Evolutionary conservation across 2,329 filamentous ascomycete species (phyloP), one percentile per base, ranked within the genome.

Genomic region (Ambrosiella beaveri): DNA sequence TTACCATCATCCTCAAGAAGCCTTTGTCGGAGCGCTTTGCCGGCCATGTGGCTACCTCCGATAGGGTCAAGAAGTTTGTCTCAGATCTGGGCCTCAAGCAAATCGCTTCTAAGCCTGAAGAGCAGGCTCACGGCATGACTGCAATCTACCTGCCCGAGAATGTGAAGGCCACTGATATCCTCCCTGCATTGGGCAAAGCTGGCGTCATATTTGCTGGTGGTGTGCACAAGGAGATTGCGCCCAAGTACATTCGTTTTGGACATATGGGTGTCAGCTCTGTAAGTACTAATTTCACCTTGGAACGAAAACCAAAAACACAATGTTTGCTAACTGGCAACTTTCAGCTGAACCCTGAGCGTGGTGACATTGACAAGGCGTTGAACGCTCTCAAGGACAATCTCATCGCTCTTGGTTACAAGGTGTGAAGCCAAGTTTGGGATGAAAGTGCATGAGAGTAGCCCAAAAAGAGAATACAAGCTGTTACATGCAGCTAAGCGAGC

Each of bases 111-210:
- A 86, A 91, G 69, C 85, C 86, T 0, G 88, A 91, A 65, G 86
- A 95, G 71, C 91, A 97, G 73, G 89, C 93, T 47, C 91, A 95
- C 70, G 89, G 87, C 65, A 98, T 98, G 93, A 98, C 93, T 2
- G 91, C 93, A 60, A 93, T 98, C 64, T 96, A 93, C 71, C 78
- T 98, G 58, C 93, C 93, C 1, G 88, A 97, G 62, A 84, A 78
- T 45, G 74, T 97, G 57, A 82, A 84, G 64, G 84, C 86, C 37
- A 79, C 89, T 1, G 87, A 95, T 63, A 75, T 98, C 39, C 77
- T 98, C 57, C 90, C 93, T 11, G 89, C 82, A 67, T 74, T 98
- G 62, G 71, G 88, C 62, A 87, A 86, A 74, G 90, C 86, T 71
- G 89, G 89, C 37, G 86, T 98, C 45, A 81, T 98, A 61, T 97